Evolutionary conservation across 768 basidiomycete species (phyloP).

Genomic region (Mrakia gelida): DNA sequence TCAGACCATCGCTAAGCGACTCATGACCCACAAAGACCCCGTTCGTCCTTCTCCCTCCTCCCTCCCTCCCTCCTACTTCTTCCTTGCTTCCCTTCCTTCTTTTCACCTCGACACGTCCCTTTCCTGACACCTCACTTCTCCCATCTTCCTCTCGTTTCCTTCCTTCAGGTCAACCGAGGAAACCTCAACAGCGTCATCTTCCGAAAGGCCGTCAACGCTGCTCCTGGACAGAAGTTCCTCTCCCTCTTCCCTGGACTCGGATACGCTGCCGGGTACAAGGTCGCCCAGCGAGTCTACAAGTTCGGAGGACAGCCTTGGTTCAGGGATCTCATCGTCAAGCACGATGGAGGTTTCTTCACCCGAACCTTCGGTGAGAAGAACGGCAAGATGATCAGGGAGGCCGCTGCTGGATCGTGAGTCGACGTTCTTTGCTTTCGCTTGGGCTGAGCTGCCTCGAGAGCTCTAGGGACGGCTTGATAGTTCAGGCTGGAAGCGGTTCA

Average conservation of each 20-base stretch:
- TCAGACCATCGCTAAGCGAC: slow-evolving; percentile 94
- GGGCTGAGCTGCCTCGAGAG: background rate
- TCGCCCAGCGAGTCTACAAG: slow-evolving; percentile 90
- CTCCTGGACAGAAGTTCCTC: slow-evolving; percentile 63
- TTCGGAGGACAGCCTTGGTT: slow-evolving; percentile 99
- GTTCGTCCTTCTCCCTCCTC: slow-evolving; percentile 6
- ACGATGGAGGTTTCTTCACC: slow-evolving; percentile 77
- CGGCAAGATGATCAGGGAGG: slow-evolving; percentile 94
- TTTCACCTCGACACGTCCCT: background rate
- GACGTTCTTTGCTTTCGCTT: background rate
- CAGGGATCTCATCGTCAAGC: slow-evolving; percentile 77
- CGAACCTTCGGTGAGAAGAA: slow-evolving; percentile 85
- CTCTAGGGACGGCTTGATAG: background rate
- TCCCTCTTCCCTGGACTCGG: slow-evolving; percentile 98
- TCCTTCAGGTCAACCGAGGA: slow-evolving; percentile 43
- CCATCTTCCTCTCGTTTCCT: background rate
- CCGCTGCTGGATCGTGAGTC: slow-evolving; percentile 80
- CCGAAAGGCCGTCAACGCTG: slow-evolving; percentile 69
- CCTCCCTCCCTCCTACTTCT: background rate
- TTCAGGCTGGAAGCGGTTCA: background rate
- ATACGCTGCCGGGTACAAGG: slow-evolving; percentile 97
- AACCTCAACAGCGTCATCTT: slow-evolving; percentile 77
- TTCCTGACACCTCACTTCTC: slow-evolving; percentile 46
- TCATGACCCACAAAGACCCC: slow-evolving; percentile 89
- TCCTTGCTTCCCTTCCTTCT: background rate